Percentiles rank a stretch among this genome's conserved stretches.
Evolutionary conservation across 371 early-diverging fungal species (phyloP).

Genomic region (Mortierella sp.): DNA sequence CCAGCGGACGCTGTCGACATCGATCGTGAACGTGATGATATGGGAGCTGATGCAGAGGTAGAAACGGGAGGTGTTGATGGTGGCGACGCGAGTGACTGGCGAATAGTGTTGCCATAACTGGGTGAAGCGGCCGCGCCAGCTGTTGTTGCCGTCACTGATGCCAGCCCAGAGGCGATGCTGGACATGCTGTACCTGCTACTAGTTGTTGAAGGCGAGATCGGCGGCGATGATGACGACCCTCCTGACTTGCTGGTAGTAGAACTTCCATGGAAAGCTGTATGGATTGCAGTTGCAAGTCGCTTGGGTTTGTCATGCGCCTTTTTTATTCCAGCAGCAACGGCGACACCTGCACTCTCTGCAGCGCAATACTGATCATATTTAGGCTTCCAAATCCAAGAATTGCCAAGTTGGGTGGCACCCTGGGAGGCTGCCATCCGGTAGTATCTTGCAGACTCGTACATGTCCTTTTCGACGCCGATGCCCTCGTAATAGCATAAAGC

Average conservation of each 20-base stretch:
- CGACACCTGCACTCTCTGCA: slow-evolving; percentile 34
- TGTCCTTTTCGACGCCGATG: slow-evolving; percentile 84
- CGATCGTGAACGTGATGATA: not conserved
- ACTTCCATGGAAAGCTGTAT: slow-evolving; percentile 7
- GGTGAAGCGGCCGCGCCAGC: not conserved
- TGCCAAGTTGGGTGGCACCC: slow-evolving; percentile 85
- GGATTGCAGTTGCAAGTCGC: slow-evolving; percentile 5
- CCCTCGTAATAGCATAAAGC: slow-evolving; percentile 83
- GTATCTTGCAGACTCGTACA: slow-evolving; percentile 83
- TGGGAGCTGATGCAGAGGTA: not conserved
- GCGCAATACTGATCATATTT: slow-evolving; percentile 74
- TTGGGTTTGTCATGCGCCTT: slow-evolving; percentile 5
- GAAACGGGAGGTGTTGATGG: not conserved
- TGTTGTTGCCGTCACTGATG: slow-evolving; percentile 26
- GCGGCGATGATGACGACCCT: slow-evolving; percentile 9
- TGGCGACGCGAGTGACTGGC: slow-evolving; percentile 13
- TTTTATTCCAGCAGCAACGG: not conserved
- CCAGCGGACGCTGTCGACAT: not conserved
- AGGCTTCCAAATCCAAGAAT: slow-evolving; percentile 93
- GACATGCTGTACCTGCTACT: slow-evolving; percentile 12
- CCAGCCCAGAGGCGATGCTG: slow-evolving; percentile 33
- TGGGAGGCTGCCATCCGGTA: slow-evolving; percentile 86
- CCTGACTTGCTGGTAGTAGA: not conserved
- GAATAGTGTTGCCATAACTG: not conserved
- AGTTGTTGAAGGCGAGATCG: slow-evolving; percentile 13